A percentile compares a stretch with the other conserved stretches of the same genome.
phyloP scores from a whole-genome alignment of 108 stramenopile species.

The Nitzschia sp. region DNA sequence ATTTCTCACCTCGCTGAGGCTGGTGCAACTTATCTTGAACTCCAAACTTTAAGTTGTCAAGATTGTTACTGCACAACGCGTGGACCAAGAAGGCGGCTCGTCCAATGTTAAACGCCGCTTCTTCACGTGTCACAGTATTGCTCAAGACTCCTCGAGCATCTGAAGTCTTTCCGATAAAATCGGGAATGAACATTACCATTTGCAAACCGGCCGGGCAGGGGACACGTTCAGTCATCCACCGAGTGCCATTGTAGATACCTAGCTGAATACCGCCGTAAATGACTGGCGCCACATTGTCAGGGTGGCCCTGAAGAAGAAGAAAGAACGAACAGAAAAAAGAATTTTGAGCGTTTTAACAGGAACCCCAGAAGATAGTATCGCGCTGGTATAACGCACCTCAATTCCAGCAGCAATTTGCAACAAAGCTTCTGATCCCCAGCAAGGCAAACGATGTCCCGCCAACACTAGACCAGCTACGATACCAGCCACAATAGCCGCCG shows the following conservation, averaged over 20 bases:
- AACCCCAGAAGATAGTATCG: neutral
- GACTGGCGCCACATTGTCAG: constrained; percentile 98
- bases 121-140: constrained; percentile 72
- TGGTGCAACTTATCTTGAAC: constrained; percentile 96
- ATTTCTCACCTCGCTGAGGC: constrained; percentile 90
- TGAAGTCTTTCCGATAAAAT: constrained; percentile 95
- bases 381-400: constrained; percentile 53
- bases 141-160: constrained; percentile 86
- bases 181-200: constrained; percentile 96
- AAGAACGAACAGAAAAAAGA: neutral
- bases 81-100: constrained; percentile 95
- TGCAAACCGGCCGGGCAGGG: constrained; percentile 88
- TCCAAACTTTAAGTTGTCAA: constrained; percentile 92
- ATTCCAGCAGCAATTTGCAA: constrained; percentile 97
- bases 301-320: constrained; percentile 81
- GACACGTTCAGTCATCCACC: constrained; percentile 95
- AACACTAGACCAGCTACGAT: constrained; percentile 96
- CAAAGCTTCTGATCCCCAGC: constrained; percentile 94
- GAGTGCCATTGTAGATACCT: constrained; percentile 95
- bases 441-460: constrained; percentile 95
- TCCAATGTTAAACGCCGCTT: constrained; percentile 97
- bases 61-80: constrained; percentile 85
- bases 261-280: constrained; percentile 99
- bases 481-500: constrained; percentile 98
- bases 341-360: no score